A percentile compares a stretch with the other conserved stretches of the same genome.
These are phyloP conservation scores for Talaromyces sp. DNA, from an alignment of 2,329 filamentous ascomycete genomes.

Conservation along the genomic window DNA sequence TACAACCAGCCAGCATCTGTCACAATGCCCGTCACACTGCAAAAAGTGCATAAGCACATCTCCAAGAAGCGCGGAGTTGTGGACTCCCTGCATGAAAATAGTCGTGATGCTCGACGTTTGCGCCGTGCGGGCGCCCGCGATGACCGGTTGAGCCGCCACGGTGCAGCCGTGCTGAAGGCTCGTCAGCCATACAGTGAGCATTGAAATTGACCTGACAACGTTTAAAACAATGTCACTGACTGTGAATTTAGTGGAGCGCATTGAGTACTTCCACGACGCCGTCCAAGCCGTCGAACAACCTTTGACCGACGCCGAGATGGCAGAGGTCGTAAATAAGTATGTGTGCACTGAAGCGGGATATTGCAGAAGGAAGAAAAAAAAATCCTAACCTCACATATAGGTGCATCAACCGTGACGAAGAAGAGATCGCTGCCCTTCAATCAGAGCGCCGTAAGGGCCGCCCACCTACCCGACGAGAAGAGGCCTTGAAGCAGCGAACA, in stretches of 20 bases:
- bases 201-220: background rate
- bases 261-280: slow-evolving; percentile 71
- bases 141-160: slow-evolving; percentile 75
- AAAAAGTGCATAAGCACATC: slow-evolving; percentile 87
- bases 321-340: slow-evolving; percentile 63
- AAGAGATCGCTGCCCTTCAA: slow-evolving; percentile 50
- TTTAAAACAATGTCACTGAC: background rate
- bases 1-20: background rate
- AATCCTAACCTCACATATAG: slow-evolving; percentile 21
- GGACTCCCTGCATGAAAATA: slow-evolving; percentile 81
- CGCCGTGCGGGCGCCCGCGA: slow-evolving; percentile 79
- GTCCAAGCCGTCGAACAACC: slow-evolving; percentile 43
- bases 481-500: slow-evolving; percentile 72
- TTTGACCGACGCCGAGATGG: slow-evolving; percentile 42
- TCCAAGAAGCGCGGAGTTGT: slow-evolving; percentile 80
- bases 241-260: slow-evolving; percentile 60
- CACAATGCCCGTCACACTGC: slow-evolving; percentile 69
- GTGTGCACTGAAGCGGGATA: slow-evolving; percentile 19
- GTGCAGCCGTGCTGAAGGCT: slow-evolving; percentile 69
- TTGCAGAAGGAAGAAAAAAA: background rate
- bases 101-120: slow-evolving; percentile 79
- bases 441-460: slow-evolving; percentile 74
- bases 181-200: slow-evolving; percentile 72
- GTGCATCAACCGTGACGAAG: slow-evolving; percentile 40
- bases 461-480: slow-evolving; percentile 75